Conservation (phyloP, 2,329 filamentous ascomycete genomes). For the Ceratocystis alfenasii region DNA sequence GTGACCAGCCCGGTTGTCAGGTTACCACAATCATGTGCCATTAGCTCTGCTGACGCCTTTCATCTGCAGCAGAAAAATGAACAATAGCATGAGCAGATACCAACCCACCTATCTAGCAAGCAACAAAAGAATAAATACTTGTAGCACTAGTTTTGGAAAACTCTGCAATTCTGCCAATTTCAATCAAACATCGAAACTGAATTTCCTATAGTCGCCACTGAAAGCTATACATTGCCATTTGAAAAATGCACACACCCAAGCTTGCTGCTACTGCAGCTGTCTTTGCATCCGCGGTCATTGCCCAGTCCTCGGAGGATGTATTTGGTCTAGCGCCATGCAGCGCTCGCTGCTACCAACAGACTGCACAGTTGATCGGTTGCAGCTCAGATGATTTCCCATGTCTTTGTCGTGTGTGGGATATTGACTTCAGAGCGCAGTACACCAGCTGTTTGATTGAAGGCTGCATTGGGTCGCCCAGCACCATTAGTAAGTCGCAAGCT, state of each 20-base stretch:
- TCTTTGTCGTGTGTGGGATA: constrained; percentile 17
- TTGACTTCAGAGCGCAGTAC: constrained; percentile 19
- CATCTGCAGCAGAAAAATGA: too few relatives aligned
- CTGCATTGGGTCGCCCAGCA: constrained; percentile 14
- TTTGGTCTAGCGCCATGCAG: constrained; percentile 21
- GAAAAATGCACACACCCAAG: background rate
- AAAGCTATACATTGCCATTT: background rate
- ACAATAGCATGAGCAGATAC: too few relatives aligned
- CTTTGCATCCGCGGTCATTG: background rate
- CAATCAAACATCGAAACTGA: too few relatives aligned
- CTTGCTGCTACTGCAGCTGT: background rate
- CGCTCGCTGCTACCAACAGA: constrained; percentile 21
- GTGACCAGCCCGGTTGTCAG: too few relatives aligned
- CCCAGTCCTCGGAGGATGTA: background rate
- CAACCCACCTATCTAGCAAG: too few relatives aligned
- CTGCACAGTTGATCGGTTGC: constrained; percentile 19
- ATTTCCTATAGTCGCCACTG: background rate
- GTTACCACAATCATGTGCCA: too few relatives aligned
- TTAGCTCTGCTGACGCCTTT: too few relatives aligned
- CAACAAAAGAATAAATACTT: too few relatives aligned
- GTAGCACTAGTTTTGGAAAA: too few relatives aligned
- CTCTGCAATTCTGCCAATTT: too few relatives aligned
- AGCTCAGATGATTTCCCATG: constrained; percentile 17
- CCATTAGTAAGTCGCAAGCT: constrained; percentile 13
- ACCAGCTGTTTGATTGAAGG: constrained; percentile 23